Conservation (phyloP, 1,139 yeast species). For the Nakaseomyces kungkrabaensis region DNA sequence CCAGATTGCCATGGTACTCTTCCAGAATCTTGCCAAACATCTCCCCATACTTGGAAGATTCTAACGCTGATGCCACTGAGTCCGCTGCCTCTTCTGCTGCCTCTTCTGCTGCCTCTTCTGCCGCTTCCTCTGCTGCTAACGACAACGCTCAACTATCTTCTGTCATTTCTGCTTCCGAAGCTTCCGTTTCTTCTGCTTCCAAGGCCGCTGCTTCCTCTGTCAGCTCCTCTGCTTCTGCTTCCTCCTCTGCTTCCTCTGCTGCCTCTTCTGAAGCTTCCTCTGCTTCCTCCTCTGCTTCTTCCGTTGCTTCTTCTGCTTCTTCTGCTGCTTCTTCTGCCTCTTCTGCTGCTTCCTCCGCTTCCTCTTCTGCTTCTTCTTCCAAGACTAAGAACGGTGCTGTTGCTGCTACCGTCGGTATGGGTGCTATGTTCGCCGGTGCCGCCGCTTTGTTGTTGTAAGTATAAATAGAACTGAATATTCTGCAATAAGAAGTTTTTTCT, state of each 20-base stretch:
- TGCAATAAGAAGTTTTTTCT: neutral
- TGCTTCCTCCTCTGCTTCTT: conserved; percentile 8
- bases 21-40: conserved; percentile 19
- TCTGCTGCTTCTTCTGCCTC: conserved; percentile 7
- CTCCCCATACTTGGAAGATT: conserved; percentile 31
- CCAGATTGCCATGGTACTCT: conserved; percentile 35
- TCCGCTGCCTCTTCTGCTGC: conserved; percentile 2
- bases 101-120: conserved; percentile 10
- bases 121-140: conserved; percentile 16
- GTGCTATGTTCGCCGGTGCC: conserved; percentile 10
- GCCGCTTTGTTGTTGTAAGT: conserved; percentile 15
- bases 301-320: conserved; percentile 7
- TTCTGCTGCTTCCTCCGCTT: conserved; percentile 7
- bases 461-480: neutral
- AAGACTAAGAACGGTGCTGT: conserved; percentile 5
- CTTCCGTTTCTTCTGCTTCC: conserved; percentile 6
- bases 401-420: conserved; percentile 12
- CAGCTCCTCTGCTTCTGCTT: conserved; percentile 7
- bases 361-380: conserved; percentile 6
- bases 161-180: neutral
- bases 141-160: conserved; percentile 9
- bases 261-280: conserved; percentile 7
- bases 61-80: conserved; percentile 9
- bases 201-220: conserved; percentile 8
- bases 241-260: conserved; percentile 10